A percentile compares a stretch with the other conserved stretches of the same genome.
Conservation (phyloP, 352 stramenopile genomes). For the Saprolegnia diclina region DNA sequence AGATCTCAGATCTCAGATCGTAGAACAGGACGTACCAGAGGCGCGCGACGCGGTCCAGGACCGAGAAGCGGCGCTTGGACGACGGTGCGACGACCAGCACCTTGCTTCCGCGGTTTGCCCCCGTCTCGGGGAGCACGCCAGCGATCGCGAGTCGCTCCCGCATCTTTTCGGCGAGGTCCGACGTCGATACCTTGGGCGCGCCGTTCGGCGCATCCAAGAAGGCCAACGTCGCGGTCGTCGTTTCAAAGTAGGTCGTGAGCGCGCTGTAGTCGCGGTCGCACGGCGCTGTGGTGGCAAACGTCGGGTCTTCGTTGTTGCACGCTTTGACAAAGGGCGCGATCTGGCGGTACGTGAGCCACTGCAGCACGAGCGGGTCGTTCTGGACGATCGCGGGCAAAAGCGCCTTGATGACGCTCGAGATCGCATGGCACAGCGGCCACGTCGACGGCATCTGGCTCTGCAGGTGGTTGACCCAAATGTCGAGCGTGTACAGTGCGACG, state of each 20-base stretch:
- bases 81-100: slow-evolving; percentile 30
- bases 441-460: slow-evolving; percentile 67
- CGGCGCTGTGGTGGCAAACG: slow-evolving; percentile 46
- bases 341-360: slow-evolving; percentile 65
- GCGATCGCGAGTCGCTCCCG: slow-evolving; percentile 14
- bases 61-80: slow-evolving; percentile 27
- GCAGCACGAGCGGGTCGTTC: slow-evolving; percentile 60
- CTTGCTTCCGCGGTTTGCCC: slow-evolving; percentile 33
- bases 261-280: slow-evolving; percentile 69
- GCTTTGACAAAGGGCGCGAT: slow-evolving; percentile 67
- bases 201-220: slow-evolving; percentile 20
- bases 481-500: slow-evolving; percentile 66
- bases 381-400: slow-evolving; percentile 60
- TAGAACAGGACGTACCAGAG: slow-evolving; percentile 50
- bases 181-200: not conserved
- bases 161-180: slow-evolving; percentile 13
- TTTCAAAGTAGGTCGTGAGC: slow-evolving; percentile 54
- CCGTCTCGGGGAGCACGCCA: slow-evolving; percentile 24
- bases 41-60: slow-evolving; percentile 33
- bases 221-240: slow-evolving; percentile 12
- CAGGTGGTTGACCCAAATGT: slow-evolving; percentile 69
- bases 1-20: not conserved
- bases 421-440: slow-evolving; percentile 52
- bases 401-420: slow-evolving; percentile 53
- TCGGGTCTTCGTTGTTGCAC: slow-evolving; percentile 51